Conservation (phyloP, 2,329 filamentous ascomycete species). For the Lecanoromycetidae sp. region DNA sequence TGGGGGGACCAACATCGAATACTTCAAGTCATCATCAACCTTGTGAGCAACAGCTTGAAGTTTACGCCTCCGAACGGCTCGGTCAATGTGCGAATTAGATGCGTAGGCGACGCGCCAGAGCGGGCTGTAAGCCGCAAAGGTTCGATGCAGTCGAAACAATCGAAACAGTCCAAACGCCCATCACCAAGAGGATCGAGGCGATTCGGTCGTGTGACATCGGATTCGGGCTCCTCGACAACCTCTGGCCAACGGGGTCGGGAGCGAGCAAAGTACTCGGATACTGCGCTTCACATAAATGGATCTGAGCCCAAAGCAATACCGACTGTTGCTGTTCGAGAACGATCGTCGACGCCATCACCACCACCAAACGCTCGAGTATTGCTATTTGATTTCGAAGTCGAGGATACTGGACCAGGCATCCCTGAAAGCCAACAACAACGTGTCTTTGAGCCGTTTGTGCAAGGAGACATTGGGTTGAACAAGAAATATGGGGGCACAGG, state of each 20-base stretch:
- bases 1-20: conserved; percentile 92
- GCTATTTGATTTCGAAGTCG: conserved; percentile 74
- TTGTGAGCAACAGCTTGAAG: conserved; percentile 84
- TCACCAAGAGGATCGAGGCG: conserved; percentile 9
- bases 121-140: conserved; percentile 32
- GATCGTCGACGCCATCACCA: conserved; percentile 45
- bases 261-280: conserved; percentile 14
- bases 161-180: conserved; percentile 19
- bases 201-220: conserved; percentile 8
- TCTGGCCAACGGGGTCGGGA: conserved; percentile 10
- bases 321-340: conserved; percentile 38
- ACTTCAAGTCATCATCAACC: conserved; percentile 82
- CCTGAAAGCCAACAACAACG: conserved; percentile 62
- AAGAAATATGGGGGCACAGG: conserved; percentile 87
- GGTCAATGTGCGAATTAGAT: conserved; percentile 65
- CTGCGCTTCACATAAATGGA: conserved; percentile 50
- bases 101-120: conserved; percentile 32
- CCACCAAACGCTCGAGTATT: conserved; percentile 53
- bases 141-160: conserved; percentile 32
- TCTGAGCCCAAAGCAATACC: conserved; percentile 43
- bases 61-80: conserved; percentile 70
- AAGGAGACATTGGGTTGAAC: conserved; percentile 78
- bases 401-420: conserved; percentile 81
- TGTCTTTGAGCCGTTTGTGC: conserved; percentile 89
- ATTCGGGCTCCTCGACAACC: conserved; percentile 12